These are phyloP conservation scores for Alternaria incomplexa DNA, from an alignment of 2,329 filamentous ascomycete genomes.

Conservation along the genomic window DNA sequence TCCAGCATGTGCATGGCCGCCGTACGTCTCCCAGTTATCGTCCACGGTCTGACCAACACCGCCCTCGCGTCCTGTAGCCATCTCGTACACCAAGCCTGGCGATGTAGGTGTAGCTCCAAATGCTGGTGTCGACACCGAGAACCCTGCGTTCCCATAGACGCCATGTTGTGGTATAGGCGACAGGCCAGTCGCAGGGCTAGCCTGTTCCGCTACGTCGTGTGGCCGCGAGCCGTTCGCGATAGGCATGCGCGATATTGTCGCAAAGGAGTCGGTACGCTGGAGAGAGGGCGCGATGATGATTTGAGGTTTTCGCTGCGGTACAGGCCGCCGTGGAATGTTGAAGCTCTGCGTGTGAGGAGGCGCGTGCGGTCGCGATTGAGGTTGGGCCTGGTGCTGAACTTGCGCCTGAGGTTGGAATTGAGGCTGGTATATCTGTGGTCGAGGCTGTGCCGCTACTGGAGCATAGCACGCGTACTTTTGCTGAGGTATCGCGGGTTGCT, in stretches of 20 bases:
- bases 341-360: slow-evolving; percentile 31
- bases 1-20: not conserved
- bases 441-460: slow-evolving; percentile 10
- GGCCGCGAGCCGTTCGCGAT: slow-evolving; percentile 41
- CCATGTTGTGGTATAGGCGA: slow-evolving; percentile 19
- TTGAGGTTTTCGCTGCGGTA: slow-evolving; percentile 30
- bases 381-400: slow-evolving; percentile 15
- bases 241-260: slow-evolving; percentile 44
- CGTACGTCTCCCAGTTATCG: slow-evolving; percentile 39
- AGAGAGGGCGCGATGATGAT: slow-evolving; percentile 39
- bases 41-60: slow-evolving; percentile 24
- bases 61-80: slow-evolving; percentile 10
- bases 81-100: slow-evolving; percentile 20
- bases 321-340: slow-evolving; percentile 35
- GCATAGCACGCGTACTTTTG: slow-evolving; percentile 38
- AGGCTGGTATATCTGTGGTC: slow-evolving; percentile 3
- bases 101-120: slow-evolving; percentile 31
- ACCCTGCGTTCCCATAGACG: slow-evolving; percentile 33
- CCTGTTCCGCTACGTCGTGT: slow-evolving; percentile 14
- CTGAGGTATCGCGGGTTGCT: slow-evolving; percentile 16
- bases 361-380: slow-evolving; percentile 20
- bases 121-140: slow-evolving; percentile 37
- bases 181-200: slow-evolving; percentile 9
- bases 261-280: slow-evolving; percentile 41
- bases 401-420: slow-evolving; percentile 14